Base-by-base conservation (phyloP, 805 yeast genomes). In the Wickerhamiella musiphila region DNA sequence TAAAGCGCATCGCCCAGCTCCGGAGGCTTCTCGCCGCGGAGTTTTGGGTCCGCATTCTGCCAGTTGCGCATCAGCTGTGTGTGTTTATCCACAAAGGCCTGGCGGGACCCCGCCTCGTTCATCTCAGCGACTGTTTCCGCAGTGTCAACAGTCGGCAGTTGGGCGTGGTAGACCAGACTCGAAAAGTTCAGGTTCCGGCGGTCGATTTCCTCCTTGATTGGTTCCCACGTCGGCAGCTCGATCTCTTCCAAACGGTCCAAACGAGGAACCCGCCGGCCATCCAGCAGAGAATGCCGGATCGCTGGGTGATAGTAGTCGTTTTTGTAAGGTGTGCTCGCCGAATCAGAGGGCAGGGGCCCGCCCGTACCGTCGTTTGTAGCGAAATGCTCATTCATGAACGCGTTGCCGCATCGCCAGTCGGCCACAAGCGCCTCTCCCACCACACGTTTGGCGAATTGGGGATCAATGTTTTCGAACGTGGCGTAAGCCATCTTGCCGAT, bases 351-450 rank as follows among this genome's bases (percentile, higher is more conserved):
- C 27, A 27, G 11, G 10, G 29, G 30, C 6, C 23, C 26, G 16
- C 9, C 9, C 11, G 10, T 4, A 8, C 35, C 35, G 9, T 16
- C 18, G 16, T 14, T 14, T 5, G 26, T 3, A n/a, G n/a, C n/a
- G n/a, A n/a, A n/a, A n/a, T n/a, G n/a, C n/a, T n/a, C n/a, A 12
- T 27, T 22, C 15, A 29, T 19, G 21, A 27, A 25, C 23, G 15
- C 17, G 20, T 31, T 49, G 1, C 90, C 90, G 6, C 54, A 57
- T 1, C 53, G 46, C 84, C 93, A 79, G 31, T 64, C 65, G 17
- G 62, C 52, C 37, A 77, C 61, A 34, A 81, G 65, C 0, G 75
- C 71, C 32, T 53, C 54, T 31, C 79, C 68, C 7, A 78, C 55
- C 0, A 65, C 44, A 29, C 69, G 64, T 30, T 74, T 61, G 5